A percentile compares a stretch with the other conserved stretches of the same genome.
phyloP scores from a whole-genome alignment of 2,329 filamentous ascomycete genomes.

The Calonectria fujianensis region DNA sequence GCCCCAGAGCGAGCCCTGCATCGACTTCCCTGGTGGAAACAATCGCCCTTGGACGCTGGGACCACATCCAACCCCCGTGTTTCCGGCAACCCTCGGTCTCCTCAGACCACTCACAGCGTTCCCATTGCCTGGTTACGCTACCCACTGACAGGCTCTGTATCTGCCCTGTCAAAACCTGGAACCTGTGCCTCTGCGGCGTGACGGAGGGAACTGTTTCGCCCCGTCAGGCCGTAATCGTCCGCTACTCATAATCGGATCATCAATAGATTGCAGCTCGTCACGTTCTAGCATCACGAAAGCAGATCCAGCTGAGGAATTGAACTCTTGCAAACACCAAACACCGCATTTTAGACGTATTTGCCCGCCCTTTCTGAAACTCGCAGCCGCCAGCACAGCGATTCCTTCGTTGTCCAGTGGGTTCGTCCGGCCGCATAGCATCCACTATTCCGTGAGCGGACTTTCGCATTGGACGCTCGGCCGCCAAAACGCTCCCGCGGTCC shows the following conservation, averaged over 20 bases:
- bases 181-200: slow-evolving; percentile 22
- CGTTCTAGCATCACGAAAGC: slow-evolving; percentile 21
- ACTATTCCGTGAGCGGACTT: slow-evolving; percentile 44
- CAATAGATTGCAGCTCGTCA: slow-evolving; percentile 24
- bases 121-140: slow-evolving; percentile 26
- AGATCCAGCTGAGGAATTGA: slow-evolving; percentile 23
- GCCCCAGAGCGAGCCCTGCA: slow-evolving; percentile 32
- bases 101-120: slow-evolving; percentile 32
- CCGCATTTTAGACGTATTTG: slow-evolving; percentile 23
- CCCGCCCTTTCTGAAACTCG: slow-evolving; percentile 35
- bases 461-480: slow-evolving; percentile 45
- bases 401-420: slow-evolving; percentile 34
- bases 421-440: slow-evolving; percentile 36
- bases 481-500: slow-evolving; percentile 40
- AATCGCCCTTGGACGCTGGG: slow-evolving; percentile 13
- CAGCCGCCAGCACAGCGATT: slow-evolving; percentile 25
- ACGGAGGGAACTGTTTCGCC: not conserved
- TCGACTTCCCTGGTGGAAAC: slow-evolving; percentile 12
- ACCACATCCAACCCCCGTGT: slow-evolving; percentile 20
- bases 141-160: slow-evolving; percentile 1
- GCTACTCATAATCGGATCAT: slow-evolving; percentile 13
- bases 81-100: slow-evolving; percentile 21
- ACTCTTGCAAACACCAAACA: slow-evolving; percentile 25
- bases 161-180: slow-evolving; percentile 21
- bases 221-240: slow-evolving; percentile 20